A percentile compares a stretch with the other conserved stretches of the same genome.
These are phyloP conservation scores for Fusarium multiceps DNA, from an alignment of 2,329 filamentous ascomycete species.

Conservation along the genomic window DNA sequence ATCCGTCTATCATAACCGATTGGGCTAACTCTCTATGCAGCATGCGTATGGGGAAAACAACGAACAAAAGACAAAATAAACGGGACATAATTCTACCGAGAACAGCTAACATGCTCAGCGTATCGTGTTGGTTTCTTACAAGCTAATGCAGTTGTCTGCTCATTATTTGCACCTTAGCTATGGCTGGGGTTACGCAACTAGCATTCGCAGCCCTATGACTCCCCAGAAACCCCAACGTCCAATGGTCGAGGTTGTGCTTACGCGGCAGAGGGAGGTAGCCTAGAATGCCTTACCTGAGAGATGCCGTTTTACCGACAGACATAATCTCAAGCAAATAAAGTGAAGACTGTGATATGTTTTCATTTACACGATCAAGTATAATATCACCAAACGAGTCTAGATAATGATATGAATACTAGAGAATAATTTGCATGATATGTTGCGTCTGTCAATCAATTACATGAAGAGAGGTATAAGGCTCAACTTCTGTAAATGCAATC, in stretches of 20 bases:
- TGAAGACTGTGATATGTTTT: neutral
- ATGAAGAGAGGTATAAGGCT: neutral
- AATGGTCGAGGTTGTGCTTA: constrained; percentile 36
- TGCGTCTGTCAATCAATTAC: no score
- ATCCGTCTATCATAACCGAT: neutral
- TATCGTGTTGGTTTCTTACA: neutral
- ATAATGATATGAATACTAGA: neutral
- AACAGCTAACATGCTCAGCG: neutral
- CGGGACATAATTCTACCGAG: neutral
- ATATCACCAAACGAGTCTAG: neutral
- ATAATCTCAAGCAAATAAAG: neutral
- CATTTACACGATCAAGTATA: neutral
- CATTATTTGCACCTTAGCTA: neutral
- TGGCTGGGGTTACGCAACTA: constrained; percentile 37
- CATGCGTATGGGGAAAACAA: neutral
- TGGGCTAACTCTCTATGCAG: neutral
- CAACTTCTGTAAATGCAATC: neutral
- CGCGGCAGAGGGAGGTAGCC: constrained; percentile 38
- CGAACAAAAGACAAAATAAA: neutral
- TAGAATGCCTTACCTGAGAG: constrained; percentile 9
- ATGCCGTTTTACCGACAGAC: constrained; percentile 14
- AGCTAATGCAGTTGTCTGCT: neutral
- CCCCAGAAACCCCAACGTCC: constrained; percentile 18
- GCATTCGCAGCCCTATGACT: constrained; percentile 44
- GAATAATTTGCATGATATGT: neutral